Conservation (phyloP, 495 filamentous ascomycete species). For the Penicillium waksmanii region DNA sequence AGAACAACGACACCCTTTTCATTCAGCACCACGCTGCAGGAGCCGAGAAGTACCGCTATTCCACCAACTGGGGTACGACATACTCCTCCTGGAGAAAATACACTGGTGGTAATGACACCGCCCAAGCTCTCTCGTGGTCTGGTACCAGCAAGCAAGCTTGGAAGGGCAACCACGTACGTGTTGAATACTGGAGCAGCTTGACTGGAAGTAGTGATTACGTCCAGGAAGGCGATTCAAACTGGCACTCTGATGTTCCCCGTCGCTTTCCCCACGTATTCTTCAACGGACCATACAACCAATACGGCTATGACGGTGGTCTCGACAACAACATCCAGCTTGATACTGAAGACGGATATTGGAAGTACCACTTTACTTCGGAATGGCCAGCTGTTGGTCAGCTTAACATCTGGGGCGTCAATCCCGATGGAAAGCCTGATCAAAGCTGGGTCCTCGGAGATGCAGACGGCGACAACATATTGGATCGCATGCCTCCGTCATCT, state of each 20-base stretch:
- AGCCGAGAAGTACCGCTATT: constrained; percentile 67
- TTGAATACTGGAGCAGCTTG: constrained; percentile 69
- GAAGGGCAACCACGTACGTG: constrained; percentile 65
- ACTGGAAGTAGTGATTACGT: constrained; percentile 66
- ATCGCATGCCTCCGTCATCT: constrained; percentile 64
- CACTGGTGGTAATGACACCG: constrained; percentile 48
- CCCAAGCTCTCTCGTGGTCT: constrained; percentile 54
- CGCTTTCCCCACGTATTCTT: constrained; percentile 67
- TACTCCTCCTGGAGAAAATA: constrained; percentile 66
- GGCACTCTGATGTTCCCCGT: constrained; percentile 37
- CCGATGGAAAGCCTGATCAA: constrained; percentile 65
- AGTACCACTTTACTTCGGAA: constrained; percentile 63
- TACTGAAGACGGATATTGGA: constrained; percentile 55
- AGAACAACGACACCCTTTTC: constrained; percentile 44
- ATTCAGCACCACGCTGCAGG: constrained; percentile 65
- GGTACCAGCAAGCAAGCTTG: constrained; percentile 66
- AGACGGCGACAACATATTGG: constrained; percentile 62
- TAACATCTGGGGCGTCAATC: constrained; percentile 71
- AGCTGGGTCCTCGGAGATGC: constrained; percentile 61
- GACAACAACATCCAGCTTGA: constrained; percentile 57
- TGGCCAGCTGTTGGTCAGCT: constrained; percentile 66
- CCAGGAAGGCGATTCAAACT: constrained; percentile 62
- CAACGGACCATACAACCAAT: constrained; percentile 69
- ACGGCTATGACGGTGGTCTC: constrained; percentile 67
- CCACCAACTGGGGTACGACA: constrained; percentile 60